phyloP scores from a whole-genome alignment of 2,329 filamentous ascomycete genomes.

The Colletotrichum sp. region DNA sequence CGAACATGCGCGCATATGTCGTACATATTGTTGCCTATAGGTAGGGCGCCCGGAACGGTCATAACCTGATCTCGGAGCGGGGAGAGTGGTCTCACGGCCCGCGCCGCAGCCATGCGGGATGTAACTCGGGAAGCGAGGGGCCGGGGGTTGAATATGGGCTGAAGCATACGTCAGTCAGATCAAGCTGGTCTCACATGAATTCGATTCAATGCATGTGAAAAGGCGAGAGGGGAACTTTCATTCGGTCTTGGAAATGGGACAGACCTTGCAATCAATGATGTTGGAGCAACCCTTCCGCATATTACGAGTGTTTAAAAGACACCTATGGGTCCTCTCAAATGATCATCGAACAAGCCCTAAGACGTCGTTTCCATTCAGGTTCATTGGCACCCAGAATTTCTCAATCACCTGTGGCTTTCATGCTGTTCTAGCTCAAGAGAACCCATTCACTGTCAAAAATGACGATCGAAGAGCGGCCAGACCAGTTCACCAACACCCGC shows the following conservation, averaged over 20 bases:
- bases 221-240: accelerated
- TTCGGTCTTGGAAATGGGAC: neutral
- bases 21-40: neutral
- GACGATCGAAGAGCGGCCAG: neutral
- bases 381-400: accelerated
- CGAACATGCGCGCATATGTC: neutral
- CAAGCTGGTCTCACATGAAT: neutral
- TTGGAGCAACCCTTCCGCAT: neutral
- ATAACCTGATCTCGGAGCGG: neutral
- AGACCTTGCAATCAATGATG: neutral
- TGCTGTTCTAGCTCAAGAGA: too few relatives aligned
- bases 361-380: neutral
- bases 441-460: neutral
- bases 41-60: too few relatives aligned
- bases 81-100: neutral
- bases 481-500: neutral
- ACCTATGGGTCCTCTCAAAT: neutral
- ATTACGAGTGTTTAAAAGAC: neutral
- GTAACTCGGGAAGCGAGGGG: neutral
- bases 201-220: neutral
- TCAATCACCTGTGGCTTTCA: accelerated
- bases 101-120: neutral
- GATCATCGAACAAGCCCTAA: neutral
- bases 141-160: too few relatives aligned
- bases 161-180: neutral